A percentile compares a stretch with the other conserved stretches of the same genome.
phyloP scores from a whole-genome alignment of 75 land plant genomes.

The Cupressus sempervirens region DNA sequence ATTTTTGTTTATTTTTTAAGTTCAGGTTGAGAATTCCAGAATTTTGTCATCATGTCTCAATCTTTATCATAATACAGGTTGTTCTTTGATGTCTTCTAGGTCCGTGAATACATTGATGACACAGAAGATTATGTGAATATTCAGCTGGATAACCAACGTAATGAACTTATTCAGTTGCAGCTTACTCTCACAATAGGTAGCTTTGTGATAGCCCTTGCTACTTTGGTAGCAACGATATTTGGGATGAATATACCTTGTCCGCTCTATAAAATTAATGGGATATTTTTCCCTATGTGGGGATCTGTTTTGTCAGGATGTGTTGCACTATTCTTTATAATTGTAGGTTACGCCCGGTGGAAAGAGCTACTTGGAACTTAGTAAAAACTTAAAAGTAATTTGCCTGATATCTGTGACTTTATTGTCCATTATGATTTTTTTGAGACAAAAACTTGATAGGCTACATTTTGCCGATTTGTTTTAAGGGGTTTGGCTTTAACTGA shows the following conservation, averaged over 20 bases:
- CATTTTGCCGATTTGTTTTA: too few relatives aligned
- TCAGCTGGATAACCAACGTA: conserved; percentile 93
- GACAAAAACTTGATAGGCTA: too few relatives aligned
- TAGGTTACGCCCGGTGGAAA: too few relatives aligned
- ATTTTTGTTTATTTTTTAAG: neutral
- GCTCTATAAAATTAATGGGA: conserved; percentile 29
- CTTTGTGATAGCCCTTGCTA: conserved; percentile 60
- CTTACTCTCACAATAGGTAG: conserved; percentile 70
- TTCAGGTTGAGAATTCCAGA: neutral
- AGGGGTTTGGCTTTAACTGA: neutral
- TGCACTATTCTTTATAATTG: too few relatives aligned
- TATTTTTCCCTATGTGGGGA: conserved; percentile 26
- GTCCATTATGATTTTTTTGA: neutral
- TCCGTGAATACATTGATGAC: conserved; percentile 96
- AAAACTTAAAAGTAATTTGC: neutral
- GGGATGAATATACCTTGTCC: conserved; percentile 81
- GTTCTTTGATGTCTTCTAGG: conserved; percentile 39
- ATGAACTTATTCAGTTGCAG: conserved; percentile 92
- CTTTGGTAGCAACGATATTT: conserved; percentile 57
- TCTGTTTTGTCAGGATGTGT: too few relatives aligned
- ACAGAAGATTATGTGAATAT: conserved; percentile 98
- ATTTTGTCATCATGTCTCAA: neutral
- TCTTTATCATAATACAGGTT: neutral
- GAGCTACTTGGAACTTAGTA: conserved; percentile 17
- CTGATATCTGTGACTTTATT: neutral